Evolutionary conservation across 306 rosid genomes (phyloP).

Genomic region (Vicia faba): DNA sequence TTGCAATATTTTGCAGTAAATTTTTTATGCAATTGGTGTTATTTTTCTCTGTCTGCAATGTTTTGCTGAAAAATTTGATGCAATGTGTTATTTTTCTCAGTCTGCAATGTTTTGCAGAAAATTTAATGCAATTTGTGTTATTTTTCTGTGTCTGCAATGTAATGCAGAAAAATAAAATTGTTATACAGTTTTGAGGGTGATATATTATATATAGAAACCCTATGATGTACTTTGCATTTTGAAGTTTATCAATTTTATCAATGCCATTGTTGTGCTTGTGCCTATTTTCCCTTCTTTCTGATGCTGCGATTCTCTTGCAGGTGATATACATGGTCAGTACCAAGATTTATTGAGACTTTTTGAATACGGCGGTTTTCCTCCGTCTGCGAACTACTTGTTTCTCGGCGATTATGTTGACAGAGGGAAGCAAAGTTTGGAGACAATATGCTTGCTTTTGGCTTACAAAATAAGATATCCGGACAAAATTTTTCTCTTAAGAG

Average conservation of each 20-base stretch:
- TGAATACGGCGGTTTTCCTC: constrained; percentile 76
- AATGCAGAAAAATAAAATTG: neutral
- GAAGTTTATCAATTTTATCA: constrained; percentile 5
- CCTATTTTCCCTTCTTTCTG: constrained; percentile 31
- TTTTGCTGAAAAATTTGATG: too few species aligned
- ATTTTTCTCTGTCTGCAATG: too few species aligned
- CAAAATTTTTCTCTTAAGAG: constrained; percentile 65
- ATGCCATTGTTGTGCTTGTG: neutral
- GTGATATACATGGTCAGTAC: constrained; percentile 90
- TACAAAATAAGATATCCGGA: constrained; percentile 79
- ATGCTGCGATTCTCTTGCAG: constrained; percentile 50
- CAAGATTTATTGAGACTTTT: constrained; percentile 74
- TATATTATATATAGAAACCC: neutral
- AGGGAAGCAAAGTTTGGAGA: constrained; percentile 92
- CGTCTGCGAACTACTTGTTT: constrained; percentile 74
- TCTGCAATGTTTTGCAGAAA: constrained; percentile 4
- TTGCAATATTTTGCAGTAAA: constrained; percentile 4
- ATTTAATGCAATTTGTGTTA: neutral
- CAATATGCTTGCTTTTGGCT: constrained; percentile 81
- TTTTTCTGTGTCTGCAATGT: neutral
- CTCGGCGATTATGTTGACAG: constrained; percentile 88
- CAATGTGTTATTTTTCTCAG: neutral
- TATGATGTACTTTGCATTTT: constrained; percentile 22
- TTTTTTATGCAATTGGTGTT: too few species aligned
- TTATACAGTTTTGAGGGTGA: neutral